These are phyloP conservation scores for Fusarium sp. DNA, from an alignment of 2,329 filamentous ascomycete species.

Conservation along the genomic window DNA sequence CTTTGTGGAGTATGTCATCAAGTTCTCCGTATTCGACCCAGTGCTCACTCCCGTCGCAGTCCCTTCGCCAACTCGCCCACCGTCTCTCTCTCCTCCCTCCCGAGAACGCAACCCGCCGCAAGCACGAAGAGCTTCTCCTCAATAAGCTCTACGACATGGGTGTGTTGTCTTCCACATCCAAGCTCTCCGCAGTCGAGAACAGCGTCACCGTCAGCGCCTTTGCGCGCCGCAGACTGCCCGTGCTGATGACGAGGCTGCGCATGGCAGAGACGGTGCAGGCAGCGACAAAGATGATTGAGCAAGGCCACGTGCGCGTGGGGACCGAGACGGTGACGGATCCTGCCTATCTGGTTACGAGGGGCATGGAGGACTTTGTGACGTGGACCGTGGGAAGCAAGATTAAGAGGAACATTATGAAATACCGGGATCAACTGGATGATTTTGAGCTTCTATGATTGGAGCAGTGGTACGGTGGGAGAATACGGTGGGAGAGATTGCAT, in stretches of 20 bases:
- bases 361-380: slow-evolving; percentile 95
- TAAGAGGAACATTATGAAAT: slow-evolving; percentile 94
- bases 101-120: slow-evolving; percentile 77
- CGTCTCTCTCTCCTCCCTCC: slow-evolving; percentile 84
- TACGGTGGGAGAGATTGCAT: slow-evolving; percentile 3
- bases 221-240: slow-evolving; percentile 81
- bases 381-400: slow-evolving; percentile 98
- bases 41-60: slow-evolving; percentile 55
- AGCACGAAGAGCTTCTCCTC: slow-evolving; percentile 86
- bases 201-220: slow-evolving; percentile 90
- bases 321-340: slow-evolving; percentile 91
- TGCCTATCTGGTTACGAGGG: slow-evolving; percentile 86
- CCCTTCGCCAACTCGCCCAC: slow-evolving; percentile 90
- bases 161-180: slow-evolving; percentile 77
- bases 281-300: slow-evolving; percentile 87
- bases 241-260: slow-evolving; percentile 87
- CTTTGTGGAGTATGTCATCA: slow-evolving; percentile 69
- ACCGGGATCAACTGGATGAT: slow-evolving; percentile 93
- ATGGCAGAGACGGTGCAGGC: slow-evolving; percentile 94
- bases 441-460: slow-evolving; percentile 80
- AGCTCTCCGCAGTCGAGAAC: slow-evolving; percentile 85
- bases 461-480: not conserved
- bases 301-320: slow-evolving; percentile 91
- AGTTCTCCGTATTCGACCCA: slow-evolving; percentile 34
- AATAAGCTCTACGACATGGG: slow-evolving; percentile 96